A percentile compares a stretch with the other conserved stretches of the same genome.
Evolutionary conservation across 345 rosid species (phyloP).

Genomic region (Kernera saxatilis): DNA sequence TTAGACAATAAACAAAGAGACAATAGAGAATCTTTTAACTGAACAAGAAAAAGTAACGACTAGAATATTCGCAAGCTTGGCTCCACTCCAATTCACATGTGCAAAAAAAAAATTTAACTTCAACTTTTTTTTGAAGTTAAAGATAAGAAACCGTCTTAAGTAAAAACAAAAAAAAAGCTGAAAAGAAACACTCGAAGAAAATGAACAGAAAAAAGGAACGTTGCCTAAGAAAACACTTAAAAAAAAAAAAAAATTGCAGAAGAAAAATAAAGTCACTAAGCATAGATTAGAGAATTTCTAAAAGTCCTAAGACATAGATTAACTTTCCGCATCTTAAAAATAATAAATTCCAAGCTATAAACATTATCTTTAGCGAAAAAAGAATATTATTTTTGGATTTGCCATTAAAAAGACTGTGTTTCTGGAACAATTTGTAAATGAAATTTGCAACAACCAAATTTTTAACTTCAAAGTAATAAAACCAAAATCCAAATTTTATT

Average conservation of each 20-base stretch:
- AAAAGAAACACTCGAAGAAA: neutral
- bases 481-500: too few relatives aligned
- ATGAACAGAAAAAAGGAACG: neutral
- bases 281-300: neutral
- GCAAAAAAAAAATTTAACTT: neutral
- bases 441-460: neutral
- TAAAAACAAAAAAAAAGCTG: neutral
- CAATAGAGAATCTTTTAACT: slow-evolving; percentile 34
- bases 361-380: neutral
- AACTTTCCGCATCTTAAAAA: slow-evolving; percentile 4
- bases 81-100: slow-evolving; percentile 11
- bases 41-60: slow-evolving; percentile 26
- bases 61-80: slow-evolving; percentile 18
- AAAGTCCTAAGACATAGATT: neutral
- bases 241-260: neutral
- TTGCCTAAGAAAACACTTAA: neutral
- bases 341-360: neutral
- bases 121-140: neutral
- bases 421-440: neutral
- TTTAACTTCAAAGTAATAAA: too few relatives aligned
- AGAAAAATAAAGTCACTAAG: neutral
- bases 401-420: neutral
- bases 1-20: slow-evolving; percentile 15
- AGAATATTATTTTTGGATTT: neutral
- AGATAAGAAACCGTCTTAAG: neutral